These are phyloP conservation scores for Dothideomycetes sp. DNA, from an alignment of 2,329 filamentous ascomycete species.

Conservation along the genomic window DNA sequence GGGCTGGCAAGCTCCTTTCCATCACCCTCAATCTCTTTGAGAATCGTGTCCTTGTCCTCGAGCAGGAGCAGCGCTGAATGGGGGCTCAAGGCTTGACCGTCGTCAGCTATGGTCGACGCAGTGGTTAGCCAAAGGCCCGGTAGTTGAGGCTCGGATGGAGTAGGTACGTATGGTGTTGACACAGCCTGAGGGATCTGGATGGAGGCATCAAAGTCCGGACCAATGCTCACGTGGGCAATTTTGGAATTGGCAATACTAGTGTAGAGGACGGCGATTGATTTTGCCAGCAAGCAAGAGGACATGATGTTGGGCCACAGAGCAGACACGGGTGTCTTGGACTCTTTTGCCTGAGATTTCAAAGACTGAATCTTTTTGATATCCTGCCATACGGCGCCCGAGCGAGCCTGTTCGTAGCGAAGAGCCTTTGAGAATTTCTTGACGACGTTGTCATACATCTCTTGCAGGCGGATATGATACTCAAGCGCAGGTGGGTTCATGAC, in stretches of 20 bases:
- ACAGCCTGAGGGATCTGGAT: conserved; percentile 54
- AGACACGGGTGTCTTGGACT: conserved; percentile 46
- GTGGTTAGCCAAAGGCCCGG: conserved; percentile 81
- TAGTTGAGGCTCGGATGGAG: conserved; percentile 57
- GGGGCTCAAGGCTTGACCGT: conserved; percentile 61
- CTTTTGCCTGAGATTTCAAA: conserved; percentile 69
- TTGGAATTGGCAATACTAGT: conserved; percentile 72
- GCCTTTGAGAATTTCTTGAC: conserved; percentile 89
- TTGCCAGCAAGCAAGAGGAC: conserved; percentile 66
- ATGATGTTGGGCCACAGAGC: conserved; percentile 62
- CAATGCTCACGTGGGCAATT: conserved; percentile 75
- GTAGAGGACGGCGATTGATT: conserved; percentile 73
- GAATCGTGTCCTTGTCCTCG: conserved; percentile 71
- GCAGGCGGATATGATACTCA: conserved; percentile 61
- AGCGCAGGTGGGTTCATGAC: conserved; percentile 72
- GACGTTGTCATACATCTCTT: conserved; percentile 80
- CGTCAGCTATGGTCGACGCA: conserved; percentile 64
- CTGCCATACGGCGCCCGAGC: conserved; percentile 82
- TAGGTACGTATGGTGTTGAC: conserved; percentile 65
- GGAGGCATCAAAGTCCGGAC: conserved; percentile 51
- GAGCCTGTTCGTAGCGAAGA: conserved; percentile 84
- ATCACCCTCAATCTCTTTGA: conserved; percentile 59
- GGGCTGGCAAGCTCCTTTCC: conserved; percentile 65
- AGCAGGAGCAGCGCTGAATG: conserved; percentile 81
- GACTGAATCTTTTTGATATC: conserved; percentile 76